Percentiles rank a stretch among this genome's conserved stretches.
These are phyloP conservation scores for Paramarasmius palmivorus DNA, from an alignment of 1,284 basidiomycete genomes.

Conservation along the genomic window DNA sequence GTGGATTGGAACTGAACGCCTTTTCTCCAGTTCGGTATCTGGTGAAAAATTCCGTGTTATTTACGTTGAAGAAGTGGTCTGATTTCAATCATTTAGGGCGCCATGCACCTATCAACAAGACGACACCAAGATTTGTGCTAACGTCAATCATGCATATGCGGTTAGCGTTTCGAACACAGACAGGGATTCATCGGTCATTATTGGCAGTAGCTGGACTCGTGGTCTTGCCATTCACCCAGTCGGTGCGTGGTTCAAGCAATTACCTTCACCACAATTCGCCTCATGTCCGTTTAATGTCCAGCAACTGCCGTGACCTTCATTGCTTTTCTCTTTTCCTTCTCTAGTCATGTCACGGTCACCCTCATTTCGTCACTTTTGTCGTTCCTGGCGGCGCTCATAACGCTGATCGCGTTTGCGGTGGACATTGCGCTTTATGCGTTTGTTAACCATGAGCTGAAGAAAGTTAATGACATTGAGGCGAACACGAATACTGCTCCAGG, in stretches of 20 bases:
- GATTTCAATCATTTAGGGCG: slow-evolving; percentile 38
- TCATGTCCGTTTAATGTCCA: slow-evolving; percentile 26
- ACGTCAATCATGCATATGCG: slow-evolving; percentile 52
- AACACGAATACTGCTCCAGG: slow-evolving; percentile 60
- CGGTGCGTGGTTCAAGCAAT: slow-evolving; percentile 43
- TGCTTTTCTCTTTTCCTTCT: slow-evolving; percentile 63
- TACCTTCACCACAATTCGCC: background rate
- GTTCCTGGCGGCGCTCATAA: slow-evolving; percentile 61
- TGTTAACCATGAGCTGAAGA: slow-evolving; percentile 54
- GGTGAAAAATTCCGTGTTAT: slow-evolving; percentile 37
- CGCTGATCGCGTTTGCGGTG: slow-evolving; percentile 69
- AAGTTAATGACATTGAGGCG: slow-evolving; percentile 42
- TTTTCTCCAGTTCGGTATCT: slow-evolving; percentile 55
- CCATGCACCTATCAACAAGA: slow-evolving; percentile 51
- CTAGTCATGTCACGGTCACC: slow-evolving; percentile 57
- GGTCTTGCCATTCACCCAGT: slow-evolving; percentile 74
- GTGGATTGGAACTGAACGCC: slow-evolving; percentile 9
- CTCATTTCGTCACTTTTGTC: slow-evolving; percentile 62
- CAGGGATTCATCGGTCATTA: slow-evolving; percentile 36
- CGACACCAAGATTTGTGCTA: slow-evolving; percentile 47
- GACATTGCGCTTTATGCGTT: slow-evolving; percentile 73
- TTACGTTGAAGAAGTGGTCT: background rate
- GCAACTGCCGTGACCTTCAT: slow-evolving; percentile 64
- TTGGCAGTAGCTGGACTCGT: slow-evolving; percentile 65
- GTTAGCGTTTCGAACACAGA: slow-evolving; percentile 39